Conservation (phyloP, 352 stramenopile species). For the Globisporangium carolinianum region DNA sequence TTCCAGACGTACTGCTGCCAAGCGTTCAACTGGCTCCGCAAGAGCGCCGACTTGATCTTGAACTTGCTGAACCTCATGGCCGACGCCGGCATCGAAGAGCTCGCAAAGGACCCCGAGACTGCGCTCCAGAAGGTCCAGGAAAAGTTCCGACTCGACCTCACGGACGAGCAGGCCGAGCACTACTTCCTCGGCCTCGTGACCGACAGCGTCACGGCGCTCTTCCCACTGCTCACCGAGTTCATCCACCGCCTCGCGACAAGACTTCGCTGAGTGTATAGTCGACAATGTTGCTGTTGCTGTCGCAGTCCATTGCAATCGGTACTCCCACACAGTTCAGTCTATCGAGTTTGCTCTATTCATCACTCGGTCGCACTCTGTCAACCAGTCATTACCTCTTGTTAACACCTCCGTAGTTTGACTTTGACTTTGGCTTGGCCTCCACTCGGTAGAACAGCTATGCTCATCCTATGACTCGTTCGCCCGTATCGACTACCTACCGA, state of each 20-base stretch:
- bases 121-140: constrained; percentile 91
- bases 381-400: too few species aligned
- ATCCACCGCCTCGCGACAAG: constrained; percentile 81
- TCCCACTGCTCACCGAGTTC: constrained; percentile 83
- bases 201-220: constrained; percentile 91
- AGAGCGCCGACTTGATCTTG: constrained; percentile 96
- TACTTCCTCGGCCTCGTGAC: constrained; percentile 96
- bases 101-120: constrained; percentile 80
- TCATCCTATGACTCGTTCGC: too few species aligned
- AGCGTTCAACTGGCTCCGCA: constrained; percentile 93
- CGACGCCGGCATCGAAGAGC: constrained; percentile 96
- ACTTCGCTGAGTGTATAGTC: constrained; percentile 31
- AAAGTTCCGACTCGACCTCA: constrained; percentile 95
- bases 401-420: neutral
- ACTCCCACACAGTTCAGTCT: too few species aligned
- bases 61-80: constrained; percentile 99
- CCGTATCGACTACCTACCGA: too few species aligned
- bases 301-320: neutral
- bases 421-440: neutral
- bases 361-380: neutral
- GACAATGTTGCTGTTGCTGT: too few species aligned
- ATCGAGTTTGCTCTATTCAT: too few species aligned
- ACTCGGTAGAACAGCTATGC: too few species aligned
- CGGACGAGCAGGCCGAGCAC: constrained; percentile 95
- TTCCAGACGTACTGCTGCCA: constrained; percentile 94